Evolutionary conservation across 306 rosid genomes (phyloP).

Genomic region (Cicer cuneatum): DNA sequence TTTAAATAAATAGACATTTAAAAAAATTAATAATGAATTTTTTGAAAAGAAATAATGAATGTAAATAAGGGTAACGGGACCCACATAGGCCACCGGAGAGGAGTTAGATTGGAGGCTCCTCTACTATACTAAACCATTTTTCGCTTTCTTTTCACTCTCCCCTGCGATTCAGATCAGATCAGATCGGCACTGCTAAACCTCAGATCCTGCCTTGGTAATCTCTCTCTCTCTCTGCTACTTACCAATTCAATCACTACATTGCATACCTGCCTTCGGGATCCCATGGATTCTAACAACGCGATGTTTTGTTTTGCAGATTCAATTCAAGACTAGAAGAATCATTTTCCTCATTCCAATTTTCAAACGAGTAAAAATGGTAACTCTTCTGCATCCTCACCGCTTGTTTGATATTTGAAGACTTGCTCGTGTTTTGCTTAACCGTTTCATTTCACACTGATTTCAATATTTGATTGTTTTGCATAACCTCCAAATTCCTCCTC

Average conservation of each 20-base stretch:
- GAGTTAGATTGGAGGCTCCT: too few species aligned
- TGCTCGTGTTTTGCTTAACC: constrained; percentile 2
- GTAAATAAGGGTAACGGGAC: background rate
- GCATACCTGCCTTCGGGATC: background rate
- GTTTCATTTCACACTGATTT: constrained; percentile 8
- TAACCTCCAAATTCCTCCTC: too few species aligned
- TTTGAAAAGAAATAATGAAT: too few species aligned
- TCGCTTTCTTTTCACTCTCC: constrained; percentile 5
- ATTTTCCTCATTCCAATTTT: constrained; percentile 2
- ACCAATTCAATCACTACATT: constrained; percentile 11
- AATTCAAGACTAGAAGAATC: background rate
- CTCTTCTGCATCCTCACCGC: background rate
- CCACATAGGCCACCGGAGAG: background rate
- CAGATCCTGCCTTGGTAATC: background rate
- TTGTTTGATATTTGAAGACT: background rate
- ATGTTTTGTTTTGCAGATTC: constrained; percentile 1
- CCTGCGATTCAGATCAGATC: constrained; percentile 7
- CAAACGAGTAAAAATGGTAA: background rate
- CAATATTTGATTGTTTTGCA: background rate
- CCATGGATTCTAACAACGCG: background rate
- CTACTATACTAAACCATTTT: background rate
- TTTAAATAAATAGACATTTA: too few species aligned
- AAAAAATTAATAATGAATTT: too few species aligned
- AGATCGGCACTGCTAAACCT: background rate
- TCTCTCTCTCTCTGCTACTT: constrained; percentile 4